Evolutionary conservation across 495 filamentous ascomycete genomes (phyloP).

Genomic region (Aspergillus panamensis): DNA sequence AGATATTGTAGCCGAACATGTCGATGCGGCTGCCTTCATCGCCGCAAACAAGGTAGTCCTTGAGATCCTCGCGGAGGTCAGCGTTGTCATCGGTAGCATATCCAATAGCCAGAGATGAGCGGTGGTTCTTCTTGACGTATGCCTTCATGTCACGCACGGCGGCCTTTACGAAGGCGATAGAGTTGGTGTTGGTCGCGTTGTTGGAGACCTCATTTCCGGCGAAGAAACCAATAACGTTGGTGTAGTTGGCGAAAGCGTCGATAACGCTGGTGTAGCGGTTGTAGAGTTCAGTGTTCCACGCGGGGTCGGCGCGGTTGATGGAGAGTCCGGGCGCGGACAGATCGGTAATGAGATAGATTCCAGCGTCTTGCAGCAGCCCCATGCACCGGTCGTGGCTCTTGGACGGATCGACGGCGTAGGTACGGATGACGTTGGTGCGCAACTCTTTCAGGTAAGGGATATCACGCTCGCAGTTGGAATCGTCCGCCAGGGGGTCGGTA

Average conservation of each 20-base stretch:
- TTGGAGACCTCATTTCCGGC: slow-evolving; percentile 97
- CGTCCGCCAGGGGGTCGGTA: slow-evolving; percentile 71
- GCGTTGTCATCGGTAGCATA: slow-evolving; percentile 94
- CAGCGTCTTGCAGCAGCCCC: slow-evolving; percentile 76
- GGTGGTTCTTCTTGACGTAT: slow-evolving; percentile 84
- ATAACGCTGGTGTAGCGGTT: slow-evolving; percentile 81
- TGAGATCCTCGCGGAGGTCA: slow-evolving; percentile 71
- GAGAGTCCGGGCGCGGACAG: slow-evolving; percentile 76
- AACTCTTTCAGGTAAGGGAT: slow-evolving; percentile 75
- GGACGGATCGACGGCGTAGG: slow-evolving; percentile 85
- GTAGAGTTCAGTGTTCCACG: slow-evolving; percentile 77
- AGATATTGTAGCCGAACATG: slow-evolving; percentile 99
- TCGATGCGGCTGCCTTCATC: slow-evolving; percentile 67
- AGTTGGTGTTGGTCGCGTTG: slow-evolving; percentile 73
- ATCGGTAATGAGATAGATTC: slow-evolving; percentile 94
- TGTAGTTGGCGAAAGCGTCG: slow-evolving; percentile 75
- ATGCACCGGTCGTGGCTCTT: slow-evolving; percentile 80
- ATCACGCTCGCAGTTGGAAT: slow-evolving; percentile 70
- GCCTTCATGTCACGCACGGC: slow-evolving; percentile 93
- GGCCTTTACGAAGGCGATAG: slow-evolving; percentile 93
- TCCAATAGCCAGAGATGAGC: slow-evolving; percentile 71
- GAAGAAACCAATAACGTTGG: slow-evolving; percentile 94
- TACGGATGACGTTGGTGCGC: slow-evolving; percentile 86
- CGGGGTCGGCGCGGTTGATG: slow-evolving; percentile 74
- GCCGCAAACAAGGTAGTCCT: slow-evolving; percentile 92